phyloP scores from a whole-genome alignment of 2,329 filamentous ascomycete genomes.

The Colletotrichum lindemuthianum region DNA sequence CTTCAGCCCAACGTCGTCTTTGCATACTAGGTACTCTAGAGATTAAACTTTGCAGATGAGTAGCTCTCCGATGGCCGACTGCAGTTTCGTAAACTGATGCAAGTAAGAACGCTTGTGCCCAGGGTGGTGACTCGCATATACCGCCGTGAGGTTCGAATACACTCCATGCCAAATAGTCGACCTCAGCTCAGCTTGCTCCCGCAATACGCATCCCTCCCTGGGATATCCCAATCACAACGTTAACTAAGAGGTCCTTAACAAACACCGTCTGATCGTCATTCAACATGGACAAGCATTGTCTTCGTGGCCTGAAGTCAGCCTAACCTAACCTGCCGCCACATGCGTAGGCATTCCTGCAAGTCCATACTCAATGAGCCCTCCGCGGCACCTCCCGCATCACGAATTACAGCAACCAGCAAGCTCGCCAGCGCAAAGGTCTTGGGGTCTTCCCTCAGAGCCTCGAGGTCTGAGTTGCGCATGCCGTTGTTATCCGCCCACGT shows the following conservation, averaged over 20 bases:
- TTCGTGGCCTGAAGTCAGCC: slow-evolving; percentile 46
- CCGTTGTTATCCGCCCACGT: slow-evolving; percentile 65
- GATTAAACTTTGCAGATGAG: too few species aligned
- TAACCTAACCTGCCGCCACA: slow-evolving; percentile 64
- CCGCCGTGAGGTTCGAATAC: too few species aligned
- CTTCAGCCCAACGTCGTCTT: too few species aligned
- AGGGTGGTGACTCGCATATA: too few species aligned
- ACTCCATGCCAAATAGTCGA: too few species aligned
- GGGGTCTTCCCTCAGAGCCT: slow-evolving; percentile 47
- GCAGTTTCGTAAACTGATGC: too few species aligned
- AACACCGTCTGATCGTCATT: not conserved
- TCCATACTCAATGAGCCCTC: slow-evolving; percentile 62
- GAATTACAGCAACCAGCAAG: slow-evolving; percentile 58
- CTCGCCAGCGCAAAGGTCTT: slow-evolving; percentile 59
- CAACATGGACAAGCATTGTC: not conserved
- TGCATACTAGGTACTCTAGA: too few species aligned
- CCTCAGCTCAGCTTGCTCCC: too few species aligned
- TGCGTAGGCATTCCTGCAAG: slow-evolving; percentile 63
- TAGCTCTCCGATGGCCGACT: too few species aligned
- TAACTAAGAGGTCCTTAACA: not conserved
- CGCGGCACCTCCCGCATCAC: slow-evolving; percentile 54
- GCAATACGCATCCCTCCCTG: not conserved
- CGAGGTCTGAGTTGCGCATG: slow-evolving; percentile 59
- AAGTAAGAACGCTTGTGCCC: too few species aligned
- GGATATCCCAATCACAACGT: not conserved